Base-by-base conservation (phyloP, 495 filamentous ascomycete species). In the Talaromyces liani region DNA sequence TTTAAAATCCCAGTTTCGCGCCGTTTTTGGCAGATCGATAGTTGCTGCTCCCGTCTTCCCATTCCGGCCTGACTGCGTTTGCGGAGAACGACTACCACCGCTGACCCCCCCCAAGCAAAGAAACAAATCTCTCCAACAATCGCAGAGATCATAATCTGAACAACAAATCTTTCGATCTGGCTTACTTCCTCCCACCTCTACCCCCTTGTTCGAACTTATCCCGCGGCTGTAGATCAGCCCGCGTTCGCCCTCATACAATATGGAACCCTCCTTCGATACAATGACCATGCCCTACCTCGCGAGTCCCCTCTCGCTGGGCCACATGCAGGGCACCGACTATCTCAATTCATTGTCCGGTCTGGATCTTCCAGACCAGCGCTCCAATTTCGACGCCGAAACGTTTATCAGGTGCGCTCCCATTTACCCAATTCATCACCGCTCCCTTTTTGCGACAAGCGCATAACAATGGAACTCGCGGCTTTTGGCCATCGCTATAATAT, bases 251-350 rank as follows among this genome's bases (percentile, higher is more conserved):
- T 45, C 25, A 24, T 67, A 69, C 72, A 73, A 71, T 71, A 87
- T 88, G 82, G 82, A 87, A 69, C 29, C 60, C n/a, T 80, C 83
- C 71, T 89, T 84, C 75, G 85, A 88, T 68, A 82, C 81, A 65
- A 84, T 85, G 74, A 80, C 80, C 68, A 85, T 88, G 83, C 62
- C 69, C 25, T 88, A 87, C 69, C 68, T 87, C 71, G 77, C 82
- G 24, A 82, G 77, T 64, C 79, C 82, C 60, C 72, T 86, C 60
- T 79, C 82, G 41, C 74, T 86, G 59, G 72, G 75, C 60, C 79
- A 80, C 75, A 72, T 83, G 47, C 79, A 82, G 64, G 71, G 73
- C 58, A 67, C 78, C 36, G 82, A 85, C 66, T 85, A 85, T 71
- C 78, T 82, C 53, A 76, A 72, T 67, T 70, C 77, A 20, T 72